A percentile compares a stretch with the other conserved stretches of the same genome.
These are phyloP conservation scores for Mortierella alpina DNA, from an alignment of 192 early-diverging fungal species.

Conservation along the genomic window DNA sequence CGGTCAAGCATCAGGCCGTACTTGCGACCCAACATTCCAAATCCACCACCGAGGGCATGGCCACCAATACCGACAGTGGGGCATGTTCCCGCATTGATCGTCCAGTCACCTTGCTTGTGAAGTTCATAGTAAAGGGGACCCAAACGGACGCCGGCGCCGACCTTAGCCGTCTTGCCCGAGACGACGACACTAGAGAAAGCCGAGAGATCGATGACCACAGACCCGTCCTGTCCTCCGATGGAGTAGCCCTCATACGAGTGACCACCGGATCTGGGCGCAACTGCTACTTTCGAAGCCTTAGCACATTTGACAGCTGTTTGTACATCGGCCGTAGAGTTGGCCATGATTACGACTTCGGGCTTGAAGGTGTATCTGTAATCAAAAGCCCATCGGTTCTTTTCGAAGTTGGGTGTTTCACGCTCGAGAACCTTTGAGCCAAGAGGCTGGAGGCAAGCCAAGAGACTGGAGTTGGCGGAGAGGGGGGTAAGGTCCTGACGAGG, in stretches of 20 bases:
- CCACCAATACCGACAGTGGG: conserved; percentile 72
- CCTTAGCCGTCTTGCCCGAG: conserved; percentile 22
- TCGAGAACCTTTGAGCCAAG: conserved; percentile 21
- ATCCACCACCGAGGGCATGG: conserved; percentile 67
- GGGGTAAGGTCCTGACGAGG: too few species aligned
- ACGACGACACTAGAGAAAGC: conserved; percentile 45
- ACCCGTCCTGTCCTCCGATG: conserved; percentile 56
- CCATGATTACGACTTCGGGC: conserved; percentile 38
- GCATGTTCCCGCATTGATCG: conserved; percentile 65
- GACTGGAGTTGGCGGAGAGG: too few species aligned
- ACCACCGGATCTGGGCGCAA: conserved; percentile 60
- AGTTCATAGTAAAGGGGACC: conserved; percentile 62
- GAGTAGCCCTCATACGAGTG: conserved; percentile 70
- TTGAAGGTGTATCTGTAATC: conserved; percentile 32
- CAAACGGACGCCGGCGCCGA: conserved; percentile 63
- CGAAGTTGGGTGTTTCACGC: not conserved
- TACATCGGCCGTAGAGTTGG: conserved; percentile 25
- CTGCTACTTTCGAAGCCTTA: conserved; percentile 24
- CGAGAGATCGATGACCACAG: conserved; percentile 62
- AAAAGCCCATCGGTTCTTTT: conserved; percentile 25
- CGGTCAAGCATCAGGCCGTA: conserved; percentile 66
- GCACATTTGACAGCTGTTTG: conserved; percentile 52
- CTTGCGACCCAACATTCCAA: conserved; percentile 62
- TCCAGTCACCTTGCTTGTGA: conserved; percentile 45
- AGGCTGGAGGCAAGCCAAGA: conserved; percentile 7